Conservation (phyloP, 2,329 filamentous ascomycete species). For the Colletotrichum sp. region DNA sequence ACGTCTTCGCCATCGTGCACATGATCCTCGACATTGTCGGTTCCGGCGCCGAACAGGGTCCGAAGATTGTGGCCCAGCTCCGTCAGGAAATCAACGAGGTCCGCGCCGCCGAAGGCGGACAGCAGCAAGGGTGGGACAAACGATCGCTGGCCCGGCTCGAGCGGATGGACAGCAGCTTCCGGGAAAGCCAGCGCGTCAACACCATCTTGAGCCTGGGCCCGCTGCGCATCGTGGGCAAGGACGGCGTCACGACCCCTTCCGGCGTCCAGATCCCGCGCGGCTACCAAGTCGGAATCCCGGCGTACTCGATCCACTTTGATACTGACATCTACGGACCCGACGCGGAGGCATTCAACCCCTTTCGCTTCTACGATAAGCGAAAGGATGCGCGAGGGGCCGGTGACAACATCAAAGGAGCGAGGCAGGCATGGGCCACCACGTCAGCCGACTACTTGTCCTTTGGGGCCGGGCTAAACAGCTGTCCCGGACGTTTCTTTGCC, state of each 20-base stretch:
- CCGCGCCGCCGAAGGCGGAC: conserved; percentile 32
- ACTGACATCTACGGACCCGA: conserved; percentile 24
- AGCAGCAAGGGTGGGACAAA: conserved; percentile 34
- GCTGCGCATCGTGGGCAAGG: conserved; percentile 26
- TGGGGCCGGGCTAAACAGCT: conserved; percentile 25
- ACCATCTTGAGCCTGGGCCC: conserved; percentile 33
- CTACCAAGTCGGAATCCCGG: conserved; percentile 30
- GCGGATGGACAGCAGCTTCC: conserved; percentile 45
- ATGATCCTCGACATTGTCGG: conserved; percentile 34
- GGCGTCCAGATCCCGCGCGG: conserved; percentile 36
- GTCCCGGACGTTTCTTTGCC: background rate
- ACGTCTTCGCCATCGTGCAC: conserved; percentile 38
- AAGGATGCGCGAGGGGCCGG: conserved; percentile 21
- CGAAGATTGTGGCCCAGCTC: conserved; percentile 38
- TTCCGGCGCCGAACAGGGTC: background rate
- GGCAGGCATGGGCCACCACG: conserved; percentile 37
- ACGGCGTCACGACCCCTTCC: conserved; percentile 36
- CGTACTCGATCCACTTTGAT: conserved; percentile 33
- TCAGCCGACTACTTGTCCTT: conserved; percentile 37
- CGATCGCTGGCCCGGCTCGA: conserved; percentile 35
- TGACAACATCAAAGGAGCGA: conserved; percentile 27
- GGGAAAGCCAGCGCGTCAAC: conserved; percentile 42
- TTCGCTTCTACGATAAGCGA: conserved; percentile 28
- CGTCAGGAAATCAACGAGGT: conserved; percentile 49
- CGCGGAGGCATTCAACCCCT: conserved; percentile 29